Base-by-base conservation (phyloP, 805 yeast genomes). In the Myxozyma neglecta region DNA sequence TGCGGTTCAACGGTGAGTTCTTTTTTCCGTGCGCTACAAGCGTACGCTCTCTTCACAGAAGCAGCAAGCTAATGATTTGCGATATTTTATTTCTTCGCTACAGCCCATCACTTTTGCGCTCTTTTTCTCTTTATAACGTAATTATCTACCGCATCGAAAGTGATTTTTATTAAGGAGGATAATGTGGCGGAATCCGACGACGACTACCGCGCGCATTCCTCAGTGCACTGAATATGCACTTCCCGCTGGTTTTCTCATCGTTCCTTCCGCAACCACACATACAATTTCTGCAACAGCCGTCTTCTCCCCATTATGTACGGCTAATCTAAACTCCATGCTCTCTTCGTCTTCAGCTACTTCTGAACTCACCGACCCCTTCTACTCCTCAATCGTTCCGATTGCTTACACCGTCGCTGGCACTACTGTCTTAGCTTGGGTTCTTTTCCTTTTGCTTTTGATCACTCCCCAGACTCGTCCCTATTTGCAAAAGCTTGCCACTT, bases 341-440 rank as follows among this genome's bases (percentile, higher is more conserved):
- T 24, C 64, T 16, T 13, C 55, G 1, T 10, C 55, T 4, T 14
- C 57, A 9, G 18, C 45, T 20, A 29, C 60, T 4, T 44, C 63
- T 3, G 43, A 52, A 9, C 57, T 65, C 40, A 51, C 58, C 32
- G 63, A 65, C 42, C 73, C 75, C 35, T 74, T 74, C 56, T 70
- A 70, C 59, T 74, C 75, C 8, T 65, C 71, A 5, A 69, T 69
- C 18, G 61, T 71, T 6, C 76, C 76, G n/a, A 69, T 73, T 11
- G 70, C 72, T 1, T 74, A 68, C 57, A 66, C 74, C 3, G 53
- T 74, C 32, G 60, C 75, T 5, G 76, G 73, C 7, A 67, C 71
- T 14, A 69, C 74, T 3, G 74, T 71, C 7, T 80, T 86, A 14
- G 77, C 86, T 34, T 89, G 96, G 96, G 83, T 88, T 84, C 76